Evolutionary conservation across 495 filamentous ascomycete genomes (phyloP).

Genomic region (Penicillium dipodomyicola): DNA sequence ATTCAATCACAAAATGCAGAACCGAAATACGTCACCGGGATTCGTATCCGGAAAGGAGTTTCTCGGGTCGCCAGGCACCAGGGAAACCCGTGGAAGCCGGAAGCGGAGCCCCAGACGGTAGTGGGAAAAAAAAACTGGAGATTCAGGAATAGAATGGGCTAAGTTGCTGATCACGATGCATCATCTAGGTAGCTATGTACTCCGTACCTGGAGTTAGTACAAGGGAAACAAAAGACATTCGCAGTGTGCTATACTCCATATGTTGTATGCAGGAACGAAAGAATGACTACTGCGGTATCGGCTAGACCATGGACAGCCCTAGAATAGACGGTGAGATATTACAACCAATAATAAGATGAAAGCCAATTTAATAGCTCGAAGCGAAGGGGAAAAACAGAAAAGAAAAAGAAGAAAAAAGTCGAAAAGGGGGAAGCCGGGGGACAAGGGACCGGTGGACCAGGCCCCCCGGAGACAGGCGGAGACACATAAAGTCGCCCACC

Average conservation of each 20-base stretch:
- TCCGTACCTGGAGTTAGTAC: no score
- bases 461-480: conserved; percentile 7
- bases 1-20: no score
- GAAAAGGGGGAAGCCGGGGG: conserved; percentile 8
- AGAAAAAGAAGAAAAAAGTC: no score
- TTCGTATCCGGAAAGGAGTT: conserved; percentile 1
- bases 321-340: conserved; percentile 7
- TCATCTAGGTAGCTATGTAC: neutral
- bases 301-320: neutral
- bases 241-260: neutral
- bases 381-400: neutral
- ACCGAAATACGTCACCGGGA: neutral
- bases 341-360: neutral
- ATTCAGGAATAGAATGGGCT: neutral
- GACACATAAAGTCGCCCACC: conserved; percentile 12
- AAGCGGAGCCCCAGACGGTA: conserved; percentile 3
- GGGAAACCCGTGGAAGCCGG: neutral
- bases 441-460: neutral
- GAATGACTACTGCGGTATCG: neutral
- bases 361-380: neutral
- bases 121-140: neutral
- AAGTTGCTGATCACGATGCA: neutral
- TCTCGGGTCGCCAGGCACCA: conserved; percentile 3
- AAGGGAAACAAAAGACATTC: neutral
- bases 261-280: neutral